Conservation (phyloP, 768 basidiomycete genomes). For the Auriscalpium vulgare region DNA sequence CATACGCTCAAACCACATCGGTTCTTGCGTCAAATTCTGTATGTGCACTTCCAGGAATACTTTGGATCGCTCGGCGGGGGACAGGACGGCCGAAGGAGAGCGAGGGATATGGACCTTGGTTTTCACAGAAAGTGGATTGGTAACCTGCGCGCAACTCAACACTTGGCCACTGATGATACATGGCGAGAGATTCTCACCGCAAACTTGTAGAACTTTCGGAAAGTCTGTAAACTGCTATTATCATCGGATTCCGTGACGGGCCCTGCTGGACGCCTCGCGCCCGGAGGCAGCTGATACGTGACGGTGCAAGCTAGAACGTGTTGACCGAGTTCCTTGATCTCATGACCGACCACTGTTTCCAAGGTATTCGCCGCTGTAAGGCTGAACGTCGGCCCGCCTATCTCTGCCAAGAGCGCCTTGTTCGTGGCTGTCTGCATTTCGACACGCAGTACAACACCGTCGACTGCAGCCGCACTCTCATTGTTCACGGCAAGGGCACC, state of each 20-base stretch:
- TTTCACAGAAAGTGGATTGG: slow-evolving; percentile 92
- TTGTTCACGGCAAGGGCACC: slow-evolving; percentile 80
- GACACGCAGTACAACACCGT: slow-evolving; percentile 57
- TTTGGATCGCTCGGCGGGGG: slow-evolving; percentile 60
- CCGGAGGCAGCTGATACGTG: slow-evolving; percentile 65
- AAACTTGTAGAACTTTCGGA: slow-evolving; percentile 90
- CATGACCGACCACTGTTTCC: slow-evolving; percentile 68
- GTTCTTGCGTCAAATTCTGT: slow-evolving; percentile 75
- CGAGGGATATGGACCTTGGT: slow-evolving; percentile 81
- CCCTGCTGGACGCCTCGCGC: slow-evolving; percentile 40
- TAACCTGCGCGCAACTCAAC: slow-evolving; percentile 47
- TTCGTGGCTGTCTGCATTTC: slow-evolving; percentile 81
- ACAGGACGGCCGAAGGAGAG: slow-evolving; percentile 64
- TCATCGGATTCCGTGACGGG: slow-evolving; percentile 25
- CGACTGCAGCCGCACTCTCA: slow-evolving; percentile 54
- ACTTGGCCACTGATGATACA: background rate
- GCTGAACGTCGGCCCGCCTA: slow-evolving; percentile 43
- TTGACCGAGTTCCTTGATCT: slow-evolving; percentile 90
- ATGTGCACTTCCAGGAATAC: slow-evolving; percentile 90
- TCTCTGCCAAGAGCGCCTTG: slow-evolving; percentile 56
- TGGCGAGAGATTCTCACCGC: slow-evolving; percentile 42
- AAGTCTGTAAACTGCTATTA: slow-evolving; percentile 56
- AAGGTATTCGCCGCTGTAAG: slow-evolving; percentile 52
- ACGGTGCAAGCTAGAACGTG: slow-evolving; percentile 86
- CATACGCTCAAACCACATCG: slow-evolving; percentile 79